Evolutionary conservation across 2,329 filamentous ascomycete species (phyloP).

Genomic region (Aspergillus vadensis): DNA sequence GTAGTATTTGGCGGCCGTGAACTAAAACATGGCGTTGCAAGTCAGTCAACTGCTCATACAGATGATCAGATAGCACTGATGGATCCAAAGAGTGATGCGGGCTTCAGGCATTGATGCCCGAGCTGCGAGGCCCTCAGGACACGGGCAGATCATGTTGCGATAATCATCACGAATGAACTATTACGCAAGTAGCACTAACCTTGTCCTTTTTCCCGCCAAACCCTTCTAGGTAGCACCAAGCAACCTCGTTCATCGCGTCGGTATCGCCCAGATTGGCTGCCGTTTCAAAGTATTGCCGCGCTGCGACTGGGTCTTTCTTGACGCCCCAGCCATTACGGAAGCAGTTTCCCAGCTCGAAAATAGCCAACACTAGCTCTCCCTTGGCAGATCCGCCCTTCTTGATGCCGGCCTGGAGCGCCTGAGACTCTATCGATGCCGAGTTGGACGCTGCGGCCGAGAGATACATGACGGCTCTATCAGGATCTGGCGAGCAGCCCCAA

Average conservation of each 20-base stretch:
- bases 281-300: constrained; percentile 91
- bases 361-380: constrained; percentile 92
- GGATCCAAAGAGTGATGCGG: constrained; percentile 27
- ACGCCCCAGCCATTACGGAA: constrained; percentile 96
- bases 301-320: constrained; percentile 79
- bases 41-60: constrained; percentile 12
- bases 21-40: constrained; percentile 28
- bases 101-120: constrained; percentile 37
- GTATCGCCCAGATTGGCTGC: constrained; percentile 94
- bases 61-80: constrained; percentile 10
- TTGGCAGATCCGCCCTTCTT: constrained; percentile 94
- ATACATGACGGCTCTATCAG: constrained; percentile 74
- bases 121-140: constrained; percentile 2
- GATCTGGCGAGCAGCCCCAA: constrained; percentile 81
- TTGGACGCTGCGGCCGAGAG: constrained; percentile 88
- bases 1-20: constrained; percentile 79
- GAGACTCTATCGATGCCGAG: constrained; percentile 80
- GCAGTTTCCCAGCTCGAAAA: constrained; percentile 77
- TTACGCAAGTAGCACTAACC: constrained; percentile 60
- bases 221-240: constrained; percentile 95
- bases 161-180: background rate
- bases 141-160: background rate
- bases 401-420: constrained; percentile 81
- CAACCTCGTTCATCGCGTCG: constrained; percentile 96
- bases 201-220: constrained; percentile 98